Percentiles rank a stretch among this genome's conserved stretches.
phyloP scores from a whole-genome alignment of 352 stramenopile species.

The Phytopythium montanum region DNA sequence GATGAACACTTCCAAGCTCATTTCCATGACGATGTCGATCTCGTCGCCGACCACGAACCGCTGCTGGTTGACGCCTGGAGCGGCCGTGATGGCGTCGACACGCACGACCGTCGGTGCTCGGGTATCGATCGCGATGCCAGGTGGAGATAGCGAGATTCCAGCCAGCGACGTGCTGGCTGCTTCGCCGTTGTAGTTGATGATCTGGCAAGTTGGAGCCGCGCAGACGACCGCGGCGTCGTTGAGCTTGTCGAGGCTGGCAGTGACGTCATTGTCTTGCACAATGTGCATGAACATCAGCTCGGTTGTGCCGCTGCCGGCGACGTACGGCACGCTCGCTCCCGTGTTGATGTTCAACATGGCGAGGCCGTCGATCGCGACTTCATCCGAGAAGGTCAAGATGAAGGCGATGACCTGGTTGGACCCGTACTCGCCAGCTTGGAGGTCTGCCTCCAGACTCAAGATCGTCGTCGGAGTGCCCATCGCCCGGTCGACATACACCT shows the following conservation, averaged over 20 bases:
- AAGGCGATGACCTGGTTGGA: slow-evolving; percentile 71
- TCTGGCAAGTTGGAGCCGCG: slow-evolving; percentile 25
- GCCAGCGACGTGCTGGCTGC: slow-evolving; percentile 31
- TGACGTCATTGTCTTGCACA: slow-evolving; percentile 42
- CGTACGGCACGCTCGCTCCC: slow-evolving; percentile 47
- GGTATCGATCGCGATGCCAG: slow-evolving; percentile 60
- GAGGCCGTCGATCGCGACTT: slow-evolving; percentile 55
- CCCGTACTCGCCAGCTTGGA: slow-evolving; percentile 52
- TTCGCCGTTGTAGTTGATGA: slow-evolving; percentile 74
- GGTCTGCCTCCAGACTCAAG: slow-evolving; percentile 38
- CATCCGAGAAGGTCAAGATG: slow-evolving; percentile 67
- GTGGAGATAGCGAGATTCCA: slow-evolving; percentile 35
- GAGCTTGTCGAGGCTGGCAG: slow-evolving; percentile 48
- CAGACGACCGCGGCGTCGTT: slow-evolving; percentile 51
- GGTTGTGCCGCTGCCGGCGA: slow-evolving; percentile 42
- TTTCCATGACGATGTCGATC: slow-evolving; percentile 77
- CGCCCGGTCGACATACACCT: slow-evolving; percentile 47
- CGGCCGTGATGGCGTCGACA: slow-evolving; percentile 55
- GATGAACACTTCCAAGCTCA: slow-evolving; percentile 72
- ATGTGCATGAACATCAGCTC: slow-evolving; percentile 71
- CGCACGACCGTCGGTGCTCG: slow-evolving; percentile 45
- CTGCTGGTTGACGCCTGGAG: slow-evolving; percentile 50
- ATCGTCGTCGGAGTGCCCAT: slow-evolving; percentile 41
- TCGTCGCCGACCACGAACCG: slow-evolving; percentile 76
- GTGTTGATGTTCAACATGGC: slow-evolving; percentile 61